Evolutionary conservation across 768 basidiomycete species (phyloP).

Genomic region (Tulasnella sp.): DNA sequence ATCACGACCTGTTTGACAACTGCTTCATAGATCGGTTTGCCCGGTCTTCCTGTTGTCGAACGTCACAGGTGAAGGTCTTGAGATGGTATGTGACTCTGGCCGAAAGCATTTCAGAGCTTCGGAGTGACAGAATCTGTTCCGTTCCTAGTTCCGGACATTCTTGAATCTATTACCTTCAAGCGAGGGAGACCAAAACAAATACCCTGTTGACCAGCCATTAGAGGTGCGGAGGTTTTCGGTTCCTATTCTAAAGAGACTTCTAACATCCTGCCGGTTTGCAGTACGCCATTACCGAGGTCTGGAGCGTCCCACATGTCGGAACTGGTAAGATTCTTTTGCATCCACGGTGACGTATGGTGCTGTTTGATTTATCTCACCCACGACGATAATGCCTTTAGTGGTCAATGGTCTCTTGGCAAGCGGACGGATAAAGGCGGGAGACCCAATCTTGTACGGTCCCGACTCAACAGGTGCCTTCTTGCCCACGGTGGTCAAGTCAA

Average conservation of each 20-base stretch:
- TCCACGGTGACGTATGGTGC: not conserved
- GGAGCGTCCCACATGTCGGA: conserved; percentile 18
- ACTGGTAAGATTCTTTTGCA: not conserved
- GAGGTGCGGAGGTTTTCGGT: conserved; percentile 38
- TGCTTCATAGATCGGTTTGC: conserved; percentile 39
- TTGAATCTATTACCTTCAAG: conserved; percentile 84
- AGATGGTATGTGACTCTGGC: conserved; percentile 38
- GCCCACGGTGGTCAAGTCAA: conserved; percentile 70
- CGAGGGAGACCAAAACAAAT: conserved; percentile 72
- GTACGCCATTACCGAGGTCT: conserved; percentile 67
- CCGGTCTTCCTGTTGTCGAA: conserved; percentile 91
- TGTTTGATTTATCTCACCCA: not conserved
- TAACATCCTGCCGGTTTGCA: conserved; percentile 21
- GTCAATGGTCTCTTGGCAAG: conserved; percentile 75
- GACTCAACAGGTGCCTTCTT: conserved; percentile 87
- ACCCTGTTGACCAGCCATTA: conserved; percentile 63
- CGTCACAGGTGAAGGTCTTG: conserved; percentile 86
- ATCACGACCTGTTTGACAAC: not conserved
- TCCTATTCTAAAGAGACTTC: not conserved
- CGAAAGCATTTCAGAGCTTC: conserved; percentile 18
- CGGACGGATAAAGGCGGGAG: conserved; percentile 65
- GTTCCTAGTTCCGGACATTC: conserved; percentile 69
- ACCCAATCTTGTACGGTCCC: conserved; percentile 76
- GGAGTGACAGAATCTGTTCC: not conserved
- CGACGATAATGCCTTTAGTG: conserved; percentile 70